A percentile compares a stretch with the other conserved stretches of the same genome.
These are phyloP conservation scores for Botryotinia narcissicola DNA, from an alignment of 2,329 filamentous ascomycete species.

Conservation along the genomic window DNA sequence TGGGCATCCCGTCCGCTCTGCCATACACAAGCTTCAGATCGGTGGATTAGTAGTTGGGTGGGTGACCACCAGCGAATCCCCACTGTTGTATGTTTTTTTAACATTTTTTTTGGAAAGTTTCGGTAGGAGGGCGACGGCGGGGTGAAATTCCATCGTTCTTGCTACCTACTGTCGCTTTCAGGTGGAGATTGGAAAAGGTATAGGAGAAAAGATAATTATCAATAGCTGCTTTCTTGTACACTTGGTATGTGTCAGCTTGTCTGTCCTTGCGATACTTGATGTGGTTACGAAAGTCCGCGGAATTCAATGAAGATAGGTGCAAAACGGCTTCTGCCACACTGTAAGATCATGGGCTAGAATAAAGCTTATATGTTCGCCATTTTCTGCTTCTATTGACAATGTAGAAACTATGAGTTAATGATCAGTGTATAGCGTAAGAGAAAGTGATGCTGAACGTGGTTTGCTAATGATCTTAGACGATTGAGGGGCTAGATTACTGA, in stretches of 20 bases:
- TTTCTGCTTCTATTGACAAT: neutral
- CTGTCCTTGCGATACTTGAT: accelerated
- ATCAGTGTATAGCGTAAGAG: neutral
- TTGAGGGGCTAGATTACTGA: too few species aligned
- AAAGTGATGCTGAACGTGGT: neutral
- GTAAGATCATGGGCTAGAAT: accelerated
- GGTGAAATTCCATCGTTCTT: accelerated
- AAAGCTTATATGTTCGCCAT: neutral
- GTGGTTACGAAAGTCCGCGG: neutral
- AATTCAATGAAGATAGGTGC: neutral
- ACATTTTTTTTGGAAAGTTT: neutral
- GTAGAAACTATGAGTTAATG: neutral
- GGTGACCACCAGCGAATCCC: neutral
- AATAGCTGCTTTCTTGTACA: neutral
- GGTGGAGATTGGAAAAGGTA: accelerated
- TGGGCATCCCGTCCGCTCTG: constrained; percentile 12
- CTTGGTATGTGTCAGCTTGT: neutral
- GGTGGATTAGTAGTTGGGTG: constrained; percentile 12
- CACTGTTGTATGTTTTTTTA: neutral
- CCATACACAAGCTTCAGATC: constrained; percentile 13
- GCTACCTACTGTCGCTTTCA: neutral
- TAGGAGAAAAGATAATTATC: neutral
- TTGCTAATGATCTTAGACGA: neutral
- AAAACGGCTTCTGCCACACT: neutral
- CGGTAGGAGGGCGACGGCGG: neutral